These are phyloP conservation scores for Tricholoma flavovirens DNA, from an alignment of 768 basidiomycete genomes.

Conservation along the genomic window DNA sequence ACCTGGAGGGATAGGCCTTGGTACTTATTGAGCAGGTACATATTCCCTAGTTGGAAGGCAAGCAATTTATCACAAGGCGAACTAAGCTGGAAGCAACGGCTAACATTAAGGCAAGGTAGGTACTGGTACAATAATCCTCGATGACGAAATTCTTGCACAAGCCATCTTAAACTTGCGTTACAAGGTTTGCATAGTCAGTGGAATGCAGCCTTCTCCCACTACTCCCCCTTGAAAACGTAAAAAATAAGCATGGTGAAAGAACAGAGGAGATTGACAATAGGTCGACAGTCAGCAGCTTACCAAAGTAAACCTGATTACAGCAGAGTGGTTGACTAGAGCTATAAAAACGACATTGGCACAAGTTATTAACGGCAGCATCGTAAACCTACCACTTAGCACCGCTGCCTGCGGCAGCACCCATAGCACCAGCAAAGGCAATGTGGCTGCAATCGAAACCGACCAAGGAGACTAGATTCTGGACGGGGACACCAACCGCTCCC, in stretches of 20 bases:
- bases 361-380: too few relatives aligned
- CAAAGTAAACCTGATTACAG: neutral
- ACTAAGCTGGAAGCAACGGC: too few relatives aligned
- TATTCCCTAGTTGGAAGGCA: too few relatives aligned
- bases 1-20: too few relatives aligned
- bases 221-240: neutral
- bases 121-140: too few relatives aligned
- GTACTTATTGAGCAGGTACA: too few relatives aligned
- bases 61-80: too few relatives aligned
- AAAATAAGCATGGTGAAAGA: neutral
- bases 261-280: neutral
- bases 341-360: neutral
- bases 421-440: neutral
- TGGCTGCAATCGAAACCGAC: neutral
- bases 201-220: too few relatives aligned
- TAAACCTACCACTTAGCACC: neutral
- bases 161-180: too few relatives aligned
- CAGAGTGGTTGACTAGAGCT: neutral
- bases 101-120: too few relatives aligned
- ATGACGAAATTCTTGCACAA: too few relatives aligned
- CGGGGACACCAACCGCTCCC: neutral
- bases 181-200: too few relatives aligned
- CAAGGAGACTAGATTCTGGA: neutral
- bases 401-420: neutral
- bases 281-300: neutral